Conservation (phyloP, 305 asterid genomes). For the Fraxinus dipetala region DNA sequence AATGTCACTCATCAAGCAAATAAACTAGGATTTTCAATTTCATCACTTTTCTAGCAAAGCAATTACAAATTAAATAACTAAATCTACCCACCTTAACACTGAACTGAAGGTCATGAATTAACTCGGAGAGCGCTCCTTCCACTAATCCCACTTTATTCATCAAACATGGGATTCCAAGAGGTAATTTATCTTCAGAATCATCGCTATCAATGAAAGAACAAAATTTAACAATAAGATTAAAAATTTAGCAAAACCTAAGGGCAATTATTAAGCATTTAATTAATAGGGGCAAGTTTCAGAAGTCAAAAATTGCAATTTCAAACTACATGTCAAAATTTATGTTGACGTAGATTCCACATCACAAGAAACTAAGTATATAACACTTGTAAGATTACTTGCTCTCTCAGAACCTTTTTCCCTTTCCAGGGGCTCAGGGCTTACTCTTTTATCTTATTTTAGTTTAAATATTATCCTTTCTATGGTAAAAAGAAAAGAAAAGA, state of each 20-base stretch:
- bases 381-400: conserved; percentile 3
- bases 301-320: conserved; percentile 5
- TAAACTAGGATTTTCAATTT: conserved; percentile 3
- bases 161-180: conserved; percentile 41
- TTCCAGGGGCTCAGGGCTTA: background rate
- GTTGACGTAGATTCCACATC: background rate
- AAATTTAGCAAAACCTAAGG: background rate
- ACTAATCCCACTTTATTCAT: conserved; percentile 63
- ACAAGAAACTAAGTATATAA: conserved; percentile 17
- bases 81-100: conserved; percentile 51
- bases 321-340: background rate
- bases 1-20: conserved; percentile 10
- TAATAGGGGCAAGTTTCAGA: background rate
- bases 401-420: background rate
- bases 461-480: background rate
- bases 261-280: conserved; percentile 14
- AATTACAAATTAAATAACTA: conserved; percentile 15
- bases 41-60: background rate
- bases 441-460: background rate
- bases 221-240: background rate
- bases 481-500: background rate
- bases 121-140: conserved; percentile 65
- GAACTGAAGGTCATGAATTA: conserved; percentile 53
- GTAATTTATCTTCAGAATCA: conserved; percentile 48
- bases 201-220: conserved; percentile 46